Evolutionary conservation across 805 yeast genomes (phyloP), one percentile per base, ranked within the genome.

Genomic region (Candida oleophila): DNA sequence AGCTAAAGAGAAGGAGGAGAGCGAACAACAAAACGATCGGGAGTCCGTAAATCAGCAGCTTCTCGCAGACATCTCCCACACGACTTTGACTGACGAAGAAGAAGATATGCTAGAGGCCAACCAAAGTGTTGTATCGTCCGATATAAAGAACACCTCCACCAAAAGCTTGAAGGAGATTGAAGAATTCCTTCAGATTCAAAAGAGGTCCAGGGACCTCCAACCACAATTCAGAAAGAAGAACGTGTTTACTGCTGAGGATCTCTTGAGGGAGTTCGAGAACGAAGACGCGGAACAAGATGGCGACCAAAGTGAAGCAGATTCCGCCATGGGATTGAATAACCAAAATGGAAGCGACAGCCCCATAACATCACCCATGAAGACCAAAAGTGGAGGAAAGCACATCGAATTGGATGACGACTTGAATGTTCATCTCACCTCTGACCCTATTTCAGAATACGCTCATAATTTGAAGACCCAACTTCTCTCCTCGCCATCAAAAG

Each of bases 31-130:
- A 36, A 20, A 15, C 9, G 39, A 36, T 19, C 19, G 53, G 22
- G 42, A 44, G 19, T 55, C 52, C 30, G 60, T 53, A 33, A 42
- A n/a, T 44, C 48, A 33, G 48, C 42, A 32, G 43, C 55, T 69
- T 21, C 65, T 65, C 42, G 63, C 62, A 2, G 75, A 72, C 35
- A 55, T 71, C 20, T 48, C 68, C 0, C 60, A 54, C 34, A 54
- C 58, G 2, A 53, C 75, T 0, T 54, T 71, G 21, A 66, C 74
- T 1, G 76, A 71, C 43, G 76, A 71, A 48, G 76, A 72, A 45
- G 53, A 65, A 18, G 76, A 69, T 36, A 53, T 67, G 38, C 49
- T 59, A 22, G 61, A 60, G 4, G 56, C 49, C 16, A 55, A 59
- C 34, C 61, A 57, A 21, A 49, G 55, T 1, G 61, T 58, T 35